phyloP scores from a whole-genome alignment of 2,329 filamentous ascomycete species.

The Aspergillus sp. region DNA sequence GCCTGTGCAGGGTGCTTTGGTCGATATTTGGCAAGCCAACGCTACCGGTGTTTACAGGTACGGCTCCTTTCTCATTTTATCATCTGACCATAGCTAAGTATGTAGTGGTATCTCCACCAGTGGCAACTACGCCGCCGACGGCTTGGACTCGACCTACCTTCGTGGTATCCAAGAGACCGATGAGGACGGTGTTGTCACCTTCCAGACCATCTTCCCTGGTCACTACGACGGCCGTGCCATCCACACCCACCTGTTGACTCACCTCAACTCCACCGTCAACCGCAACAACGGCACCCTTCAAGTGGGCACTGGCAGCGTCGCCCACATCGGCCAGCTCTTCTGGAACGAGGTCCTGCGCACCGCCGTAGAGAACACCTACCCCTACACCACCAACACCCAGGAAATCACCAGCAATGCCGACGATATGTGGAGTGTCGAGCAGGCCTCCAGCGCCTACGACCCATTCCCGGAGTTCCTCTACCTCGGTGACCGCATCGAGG shows the following conservation, averaged over 20 bases:
- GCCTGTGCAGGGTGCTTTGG: conserved; percentile 39
- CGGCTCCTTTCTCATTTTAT: conserved; percentile 13
- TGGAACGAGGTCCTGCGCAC: conserved; percentile 50
- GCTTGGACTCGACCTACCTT: conserved; percentile 47
- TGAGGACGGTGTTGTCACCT: conserved; percentile 50
- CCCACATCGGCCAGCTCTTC: conserved; percentile 55
- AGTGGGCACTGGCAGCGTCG: conserved; percentile 44
- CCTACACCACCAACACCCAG: conserved; percentile 36
- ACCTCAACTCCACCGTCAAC: conserved; percentile 40
- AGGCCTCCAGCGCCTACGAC: conserved; percentile 49
- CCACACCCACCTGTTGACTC: conserved; percentile 55
- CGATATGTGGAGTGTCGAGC: conserved; percentile 44
- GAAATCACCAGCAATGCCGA: conserved; percentile 45
- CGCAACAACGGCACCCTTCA: conserved; percentile 48
- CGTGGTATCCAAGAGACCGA: conserved; percentile 53
- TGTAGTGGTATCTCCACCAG: conserved; percentile 29
- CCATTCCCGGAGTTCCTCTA: conserved; percentile 58
- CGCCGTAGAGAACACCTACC: conserved; percentile 46
- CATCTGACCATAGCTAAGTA: conserved; percentile 1
- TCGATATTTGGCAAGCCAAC: conserved; percentile 53
- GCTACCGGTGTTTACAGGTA: conserved; percentile 49
- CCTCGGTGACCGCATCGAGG: conserved; percentile 51
- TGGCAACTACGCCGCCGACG: conserved; percentile 33
- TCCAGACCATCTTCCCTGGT: conserved; percentile 52
- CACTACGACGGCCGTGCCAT: conserved; percentile 50